Percentiles rank a stretch among this genome's conserved stretches.
phyloP scores from a whole-genome alignment of 371 early-diverging fungal genomes.

The Apophysomyces ossiformis region DNA sequence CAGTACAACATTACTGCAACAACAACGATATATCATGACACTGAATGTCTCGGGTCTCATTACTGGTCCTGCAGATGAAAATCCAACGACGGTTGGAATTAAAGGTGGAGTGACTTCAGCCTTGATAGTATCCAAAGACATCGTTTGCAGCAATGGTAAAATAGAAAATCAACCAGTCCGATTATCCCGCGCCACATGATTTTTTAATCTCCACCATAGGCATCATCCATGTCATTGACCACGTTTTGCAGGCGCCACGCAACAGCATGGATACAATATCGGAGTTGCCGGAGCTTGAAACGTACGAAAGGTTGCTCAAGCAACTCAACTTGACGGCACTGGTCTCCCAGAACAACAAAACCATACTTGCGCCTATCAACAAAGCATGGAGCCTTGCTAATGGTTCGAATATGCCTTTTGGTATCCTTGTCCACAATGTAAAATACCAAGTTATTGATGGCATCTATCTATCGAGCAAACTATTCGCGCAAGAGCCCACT shows the following conservation, averaged over 20 bases:
- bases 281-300: slow-evolving; percentile 21
- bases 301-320: slow-evolving; percentile 22
- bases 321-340: slow-evolving; percentile 30
- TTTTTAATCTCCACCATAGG: slow-evolving; percentile 22
- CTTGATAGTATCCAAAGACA: slow-evolving; percentile 20
- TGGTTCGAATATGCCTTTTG: slow-evolving; percentile 30
- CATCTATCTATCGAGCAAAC: slow-evolving; percentile 19
- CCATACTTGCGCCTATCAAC: slow-evolving; percentile 34
- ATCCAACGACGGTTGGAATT: slow-evolving; percentile 15
- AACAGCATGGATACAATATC: slow-evolving; percentile 30
- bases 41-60: slow-evolving; percentile 23
- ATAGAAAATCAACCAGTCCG: not conserved
- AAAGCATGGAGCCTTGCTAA: slow-evolving; percentile 29
- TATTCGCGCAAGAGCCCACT: slow-evolving; percentile 16
- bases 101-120: slow-evolving; percentile 27
- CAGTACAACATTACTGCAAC: slow-evolving; percentile 18
- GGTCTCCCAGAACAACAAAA: slow-evolving; percentile 27
- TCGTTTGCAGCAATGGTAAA: slow-evolving; percentile 37
- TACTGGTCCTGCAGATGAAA: slow-evolving; percentile 17
- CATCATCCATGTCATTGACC: slow-evolving; percentile 31
- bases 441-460: slow-evolving; percentile 35
- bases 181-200: slow-evolving; percentile 3
- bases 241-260: slow-evolving; percentile 23
- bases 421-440: slow-evolving; percentile 32
- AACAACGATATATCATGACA: slow-evolving; percentile 17